Evolutionary conservation across 2,329 filamentous ascomycete species (phyloP).

Genomic region (Colletotrichum costaricense): DNA sequence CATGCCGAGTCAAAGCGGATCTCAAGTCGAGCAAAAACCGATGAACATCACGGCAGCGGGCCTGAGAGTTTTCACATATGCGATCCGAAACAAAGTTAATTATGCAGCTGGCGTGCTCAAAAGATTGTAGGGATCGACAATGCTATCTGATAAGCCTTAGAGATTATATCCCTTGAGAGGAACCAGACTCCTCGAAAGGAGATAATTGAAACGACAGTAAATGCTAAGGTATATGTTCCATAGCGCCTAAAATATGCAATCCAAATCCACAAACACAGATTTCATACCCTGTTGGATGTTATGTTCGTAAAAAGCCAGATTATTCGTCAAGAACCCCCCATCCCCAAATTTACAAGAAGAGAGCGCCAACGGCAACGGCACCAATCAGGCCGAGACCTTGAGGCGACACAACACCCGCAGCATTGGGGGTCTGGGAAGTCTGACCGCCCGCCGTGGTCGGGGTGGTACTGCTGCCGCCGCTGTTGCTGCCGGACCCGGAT

Average conservation of each 20-base stretch:
- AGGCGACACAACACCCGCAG: slow-evolving; percentile 24
- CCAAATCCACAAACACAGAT: background rate
- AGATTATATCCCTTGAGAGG: background rate
- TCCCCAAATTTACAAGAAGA: slow-evolving; percentile 17
- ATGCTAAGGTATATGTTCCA: slow-evolving; percentile 16
- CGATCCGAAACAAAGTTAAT: too few species aligned
- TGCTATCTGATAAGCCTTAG: background rate
- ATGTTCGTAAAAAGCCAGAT: background rate
- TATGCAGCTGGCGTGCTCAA: background rate
- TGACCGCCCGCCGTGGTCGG: background rate
- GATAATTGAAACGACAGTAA: slow-evolving; percentile 21
- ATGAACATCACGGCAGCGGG: too few species aligned
- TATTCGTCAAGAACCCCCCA: background rate
- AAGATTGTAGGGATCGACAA: background rate
- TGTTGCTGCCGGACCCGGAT: slow-evolving; percentile 4
- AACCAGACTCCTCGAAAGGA: background rate
- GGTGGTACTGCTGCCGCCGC: slow-evolving; percentile 1
- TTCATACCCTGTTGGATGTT: background rate
- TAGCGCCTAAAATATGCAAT: slow-evolving; percentile 1
- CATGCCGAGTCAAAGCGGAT: too few species aligned
- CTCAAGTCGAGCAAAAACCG: too few species aligned
- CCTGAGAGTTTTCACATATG: too few species aligned
- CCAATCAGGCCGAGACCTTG: slow-evolving; percentile 27
- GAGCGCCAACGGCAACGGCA: slow-evolving; percentile 26
- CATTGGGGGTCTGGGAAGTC: slow-evolving; percentile 23